A percentile compares a stretch with the other conserved stretches of the same genome.
Conservation (phyloP, 805 yeast genomes). For the Candida pseudoglaebosa region DNA sequence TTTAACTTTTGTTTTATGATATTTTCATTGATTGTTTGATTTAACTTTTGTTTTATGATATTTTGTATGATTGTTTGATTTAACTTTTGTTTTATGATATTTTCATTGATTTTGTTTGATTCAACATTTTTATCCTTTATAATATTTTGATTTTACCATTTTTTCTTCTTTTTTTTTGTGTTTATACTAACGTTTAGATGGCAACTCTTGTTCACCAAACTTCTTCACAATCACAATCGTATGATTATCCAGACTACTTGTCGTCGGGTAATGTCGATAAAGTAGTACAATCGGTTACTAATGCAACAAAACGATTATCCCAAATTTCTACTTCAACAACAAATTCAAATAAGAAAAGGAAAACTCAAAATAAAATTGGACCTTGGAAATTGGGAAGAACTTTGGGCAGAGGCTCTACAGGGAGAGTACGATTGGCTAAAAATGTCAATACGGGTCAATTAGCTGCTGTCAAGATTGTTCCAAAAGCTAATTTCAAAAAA, state of each 20-base stretch:
- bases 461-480: constrained; percentile 96
- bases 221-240: constrained; percentile 16
- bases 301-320: constrained; percentile 47
- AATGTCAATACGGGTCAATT: constrained; percentile 79
- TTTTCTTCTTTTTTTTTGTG: neutral
- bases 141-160: too few relatives aligned
- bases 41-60: too few relatives aligned
- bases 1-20: too few relatives aligned
- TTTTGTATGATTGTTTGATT: too few relatives aligned
- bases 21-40: too few relatives aligned
- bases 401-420: constrained; percentile 94
- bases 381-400: constrained; percentile 98
- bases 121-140: neutral
- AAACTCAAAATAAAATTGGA: constrained; percentile 63
- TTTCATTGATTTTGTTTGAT: neutral
- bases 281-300: constrained; percentile 43
- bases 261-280: constrained; percentile 29
- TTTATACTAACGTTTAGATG: constrained; percentile 13
- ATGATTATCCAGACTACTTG: constrained; percentile 14
- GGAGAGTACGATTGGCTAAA: constrained; percentile 88
- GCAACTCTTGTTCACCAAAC: constrained; percentile 22
- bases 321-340: constrained; percentile 44
- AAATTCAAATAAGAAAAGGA: constrained; percentile 39
- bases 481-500: constrained; percentile 66
- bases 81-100: too few relatives aligned